phyloP scores from a whole-genome alignment of 2,329 filamentous ascomycete species.

The Colletotrichum zoysiae region DNA sequence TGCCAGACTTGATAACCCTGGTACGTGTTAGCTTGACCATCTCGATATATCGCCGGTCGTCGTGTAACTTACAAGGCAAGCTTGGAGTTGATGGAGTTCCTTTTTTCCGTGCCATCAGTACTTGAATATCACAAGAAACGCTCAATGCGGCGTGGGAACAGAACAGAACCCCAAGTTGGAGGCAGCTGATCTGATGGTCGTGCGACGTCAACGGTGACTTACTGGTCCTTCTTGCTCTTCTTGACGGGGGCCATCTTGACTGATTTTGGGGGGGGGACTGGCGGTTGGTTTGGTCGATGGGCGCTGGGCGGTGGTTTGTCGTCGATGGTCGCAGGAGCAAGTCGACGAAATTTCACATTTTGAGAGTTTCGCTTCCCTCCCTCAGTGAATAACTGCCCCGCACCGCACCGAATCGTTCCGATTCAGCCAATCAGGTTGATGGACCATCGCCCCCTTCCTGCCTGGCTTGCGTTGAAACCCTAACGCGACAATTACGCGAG shows the following conservation, averaged over 20 bases:
- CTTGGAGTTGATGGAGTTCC: slow-evolving; percentile 68
- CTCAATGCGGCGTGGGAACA: neutral
- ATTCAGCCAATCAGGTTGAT: neutral
- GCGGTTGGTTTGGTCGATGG: slow-evolving; percentile 47
- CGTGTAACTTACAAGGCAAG: neutral
- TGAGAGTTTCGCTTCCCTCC: slow-evolving; percentile 25
- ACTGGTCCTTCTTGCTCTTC: slow-evolving; percentile 86
- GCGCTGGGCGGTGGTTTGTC: slow-evolving; percentile 38
- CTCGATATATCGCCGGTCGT: neutral
- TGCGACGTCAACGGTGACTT: neutral
- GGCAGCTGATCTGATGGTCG: no score
- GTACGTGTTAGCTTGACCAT: slow-evolving; percentile 61
- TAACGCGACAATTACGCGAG: slow-evolving; percentile 25
- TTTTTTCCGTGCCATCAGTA: neutral
- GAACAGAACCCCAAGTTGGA: neutral
- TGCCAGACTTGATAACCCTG: slow-evolving; percentile 75
- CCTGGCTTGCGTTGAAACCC: neutral
- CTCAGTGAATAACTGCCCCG: neutral
- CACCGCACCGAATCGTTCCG: neutral
- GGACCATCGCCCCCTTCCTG: neutral
- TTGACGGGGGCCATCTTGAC: slow-evolving; percentile 77
- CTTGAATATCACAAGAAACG: neutral
- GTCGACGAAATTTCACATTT: neutral
- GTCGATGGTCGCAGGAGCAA: slow-evolving; percentile 18
- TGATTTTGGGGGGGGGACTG: slow-evolving; percentile 49